These are phyloP conservation scores for Trichosporon inkin DNA, from an alignment of 1,284 basidiomycete genomes.

Conservation along the genomic window DNA sequence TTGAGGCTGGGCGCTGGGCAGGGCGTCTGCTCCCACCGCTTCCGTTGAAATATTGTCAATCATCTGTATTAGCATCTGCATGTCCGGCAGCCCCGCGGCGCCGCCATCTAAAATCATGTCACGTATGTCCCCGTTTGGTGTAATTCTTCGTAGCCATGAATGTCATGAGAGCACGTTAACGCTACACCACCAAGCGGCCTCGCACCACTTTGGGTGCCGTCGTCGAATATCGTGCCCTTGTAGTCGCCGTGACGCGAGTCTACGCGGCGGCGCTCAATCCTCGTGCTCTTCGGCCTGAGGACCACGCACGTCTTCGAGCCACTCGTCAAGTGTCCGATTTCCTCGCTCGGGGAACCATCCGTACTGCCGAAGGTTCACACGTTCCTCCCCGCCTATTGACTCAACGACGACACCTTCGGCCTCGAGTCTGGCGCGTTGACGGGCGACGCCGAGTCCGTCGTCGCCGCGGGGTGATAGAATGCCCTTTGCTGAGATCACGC, in stretches of 20 bases:
- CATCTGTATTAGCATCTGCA: too few relatives aligned
- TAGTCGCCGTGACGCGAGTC: background rate
- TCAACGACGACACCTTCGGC: slow-evolving; percentile 67
- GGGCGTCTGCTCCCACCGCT: background rate
- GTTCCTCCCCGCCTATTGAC: slow-evolving; percentile 51
- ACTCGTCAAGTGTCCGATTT: slow-evolving; percentile 18
- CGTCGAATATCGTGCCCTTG: background rate
- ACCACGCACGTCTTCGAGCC: slow-evolving; percentile 11
- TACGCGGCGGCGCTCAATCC: background rate
- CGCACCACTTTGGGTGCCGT: background rate
- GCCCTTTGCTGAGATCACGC: slow-evolving; percentile 47
- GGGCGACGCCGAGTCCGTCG: slow-evolving; percentile 62
- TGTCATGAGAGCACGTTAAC: too few relatives aligned
- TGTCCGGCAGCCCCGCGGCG: too few relatives aligned
- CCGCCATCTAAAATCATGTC: too few relatives aligned
- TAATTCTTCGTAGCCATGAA: too few relatives aligned
- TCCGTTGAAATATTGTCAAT: background rate
- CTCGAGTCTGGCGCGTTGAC: slow-evolving; percentile 63
- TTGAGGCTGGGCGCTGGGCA: background rate
- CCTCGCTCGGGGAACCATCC: slow-evolving; percentile 61
- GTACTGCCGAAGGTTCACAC: slow-evolving; percentile 55
- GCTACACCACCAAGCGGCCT: too few relatives aligned
- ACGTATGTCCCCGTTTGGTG: too few relatives aligned
- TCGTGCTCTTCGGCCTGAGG: background rate
- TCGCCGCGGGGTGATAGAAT: slow-evolving; percentile 75